Conservation (phyloP, 2,329 filamentous ascomycete genomes). For the Ophidiomyces ophidiicola region DNA sequence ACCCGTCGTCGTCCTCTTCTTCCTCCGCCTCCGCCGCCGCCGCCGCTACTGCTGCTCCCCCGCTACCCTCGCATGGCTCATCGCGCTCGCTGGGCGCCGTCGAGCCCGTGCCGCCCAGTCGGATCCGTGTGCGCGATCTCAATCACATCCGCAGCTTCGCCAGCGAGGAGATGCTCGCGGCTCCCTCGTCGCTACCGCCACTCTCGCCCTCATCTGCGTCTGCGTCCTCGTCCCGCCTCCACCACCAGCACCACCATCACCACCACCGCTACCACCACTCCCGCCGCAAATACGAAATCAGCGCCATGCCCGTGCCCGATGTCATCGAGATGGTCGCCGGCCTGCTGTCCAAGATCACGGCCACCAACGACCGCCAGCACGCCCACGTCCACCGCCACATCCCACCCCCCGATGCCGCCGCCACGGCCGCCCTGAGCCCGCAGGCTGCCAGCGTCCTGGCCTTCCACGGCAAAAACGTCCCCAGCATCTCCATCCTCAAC, state of each 20-base stretch:
- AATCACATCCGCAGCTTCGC: slow-evolving; percentile 85
- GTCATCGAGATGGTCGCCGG: slow-evolving; percentile 99
- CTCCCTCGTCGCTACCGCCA: slow-evolving; percentile 43
- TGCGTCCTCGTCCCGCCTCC: too few species aligned
- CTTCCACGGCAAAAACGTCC: slow-evolving; percentile 96
- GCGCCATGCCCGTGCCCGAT: slow-evolving; percentile 90
- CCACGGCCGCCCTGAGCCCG: slow-evolving; percentile 45
- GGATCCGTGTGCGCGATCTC: slow-evolving; percentile 74
- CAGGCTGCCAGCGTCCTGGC: slow-evolving; percentile 69
- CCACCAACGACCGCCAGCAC: slow-evolving; percentile 89
- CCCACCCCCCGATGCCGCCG: slow-evolving; percentile 46
- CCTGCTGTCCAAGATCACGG: slow-evolving; percentile 89
- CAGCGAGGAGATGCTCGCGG: slow-evolving; percentile 54
- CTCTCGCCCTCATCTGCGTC: too few species aligned
- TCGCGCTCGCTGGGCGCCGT: slow-evolving; percentile 34
- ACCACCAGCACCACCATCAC: slow-evolving; percentile 26
- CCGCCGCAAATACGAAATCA: slow-evolving; percentile 73
- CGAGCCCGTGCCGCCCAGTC: slow-evolving; percentile 39
- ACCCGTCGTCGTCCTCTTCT: background rate
- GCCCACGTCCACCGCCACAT: slow-evolving; percentile 73
- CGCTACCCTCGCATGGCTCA: slow-evolving; percentile 36
- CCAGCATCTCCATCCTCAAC: slow-evolving; percentile 90
- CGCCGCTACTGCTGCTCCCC: slow-evolving; percentile 36
- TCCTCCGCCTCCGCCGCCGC: slow-evolving; percentile 28
- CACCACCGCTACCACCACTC: slow-evolving; percentile 31